phyloP scores from a whole-genome alignment of 2,329 filamentous ascomycete species.

The Trichocomaceae sp. region DNA sequence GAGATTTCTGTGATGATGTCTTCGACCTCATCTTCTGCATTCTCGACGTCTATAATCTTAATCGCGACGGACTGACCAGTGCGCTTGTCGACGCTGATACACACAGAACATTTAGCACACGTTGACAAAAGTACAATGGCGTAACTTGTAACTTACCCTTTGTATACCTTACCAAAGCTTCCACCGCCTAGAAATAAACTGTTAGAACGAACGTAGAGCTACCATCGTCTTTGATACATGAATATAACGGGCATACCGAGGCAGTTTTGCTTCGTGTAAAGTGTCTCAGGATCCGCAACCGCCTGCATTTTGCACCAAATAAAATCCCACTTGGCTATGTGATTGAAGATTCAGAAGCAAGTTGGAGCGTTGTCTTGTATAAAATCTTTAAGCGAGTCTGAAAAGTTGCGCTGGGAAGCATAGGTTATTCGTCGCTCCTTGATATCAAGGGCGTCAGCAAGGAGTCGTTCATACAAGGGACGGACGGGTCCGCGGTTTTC shows the following conservation, averaged over 20 bases:
- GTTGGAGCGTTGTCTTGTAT: not conserved
- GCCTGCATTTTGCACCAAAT: conserved; percentile 36
- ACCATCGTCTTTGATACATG: not conserved
- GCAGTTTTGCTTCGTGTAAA: conserved; percentile 90
- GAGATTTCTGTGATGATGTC: conserved; percentile 99
- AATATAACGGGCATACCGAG: conserved; percentile 59
- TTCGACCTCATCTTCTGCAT: conserved; percentile 97
- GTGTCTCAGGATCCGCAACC: conserved; percentile 72
- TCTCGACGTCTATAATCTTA: conserved; percentile 98
- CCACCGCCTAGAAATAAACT: conserved; percentile 62
- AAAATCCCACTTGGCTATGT: not conserved
- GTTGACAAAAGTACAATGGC: conserved; percentile 3
- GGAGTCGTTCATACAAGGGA: not conserved
- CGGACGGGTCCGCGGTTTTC: not conserved
- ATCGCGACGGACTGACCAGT: conserved; percentile 93
- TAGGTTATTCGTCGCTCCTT: conserved; percentile 7
- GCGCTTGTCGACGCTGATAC: conserved; percentile 73
- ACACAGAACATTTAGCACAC: not conserved
- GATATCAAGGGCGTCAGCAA: conserved; percentile 13
- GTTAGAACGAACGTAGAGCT: not conserved
- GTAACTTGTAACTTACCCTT: conserved; percentile 60
- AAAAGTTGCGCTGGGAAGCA: not conserved
- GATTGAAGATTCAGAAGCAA: not conserved
- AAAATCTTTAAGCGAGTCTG: not conserved
- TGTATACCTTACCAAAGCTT: conserved; percentile 98